phyloP scores from a whole-genome alignment of 148 eudicot genomes.

The Chenopodium formosanum region DNA sequence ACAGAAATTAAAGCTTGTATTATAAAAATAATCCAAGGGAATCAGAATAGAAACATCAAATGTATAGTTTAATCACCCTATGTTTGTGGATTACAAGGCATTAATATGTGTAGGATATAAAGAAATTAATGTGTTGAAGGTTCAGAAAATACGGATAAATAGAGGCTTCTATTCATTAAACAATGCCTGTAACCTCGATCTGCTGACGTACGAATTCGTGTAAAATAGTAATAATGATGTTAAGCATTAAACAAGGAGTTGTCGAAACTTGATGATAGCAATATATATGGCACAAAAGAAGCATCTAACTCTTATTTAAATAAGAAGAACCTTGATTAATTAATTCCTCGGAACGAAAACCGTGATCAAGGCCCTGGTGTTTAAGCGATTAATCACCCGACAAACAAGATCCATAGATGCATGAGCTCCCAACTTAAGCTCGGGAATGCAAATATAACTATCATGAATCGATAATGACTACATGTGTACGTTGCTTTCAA shows the following conservation, averaged over 20 bases:
- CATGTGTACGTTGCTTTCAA: constrained; percentile 30
- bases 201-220: constrained; percentile 22
- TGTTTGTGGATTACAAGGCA: constrained; percentile 55
- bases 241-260: constrained; percentile 28
- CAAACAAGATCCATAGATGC: constrained; percentile 45
- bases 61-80: constrained; percentile 59
- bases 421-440: constrained; percentile 29
- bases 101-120: constrained; percentile 32
- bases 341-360: background rate
- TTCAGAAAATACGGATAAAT: constrained; percentile 65
- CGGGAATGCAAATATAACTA: constrained; percentile 10
- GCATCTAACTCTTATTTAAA: constrained; percentile 41
- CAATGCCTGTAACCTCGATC: constrained; percentile 39
- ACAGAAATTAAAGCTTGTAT: constrained; percentile 33
- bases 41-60: constrained; percentile 97
- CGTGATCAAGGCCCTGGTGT: constrained; percentile 15
- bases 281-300: constrained; percentile 49
- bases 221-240: constrained; percentile 14
- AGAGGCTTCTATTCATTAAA: constrained; percentile 77
- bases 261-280: constrained; percentile 41
- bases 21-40: constrained; percentile 37
- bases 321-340: background rate
- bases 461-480: constrained; percentile 14
- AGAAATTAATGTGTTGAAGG: constrained; percentile 73
- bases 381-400: constrained; percentile 43